These are phyloP conservation scores for Aspergillus campestris DNA, from an alignment of 495 filamentous ascomycete species.

Conservation along the genomic window DNA sequence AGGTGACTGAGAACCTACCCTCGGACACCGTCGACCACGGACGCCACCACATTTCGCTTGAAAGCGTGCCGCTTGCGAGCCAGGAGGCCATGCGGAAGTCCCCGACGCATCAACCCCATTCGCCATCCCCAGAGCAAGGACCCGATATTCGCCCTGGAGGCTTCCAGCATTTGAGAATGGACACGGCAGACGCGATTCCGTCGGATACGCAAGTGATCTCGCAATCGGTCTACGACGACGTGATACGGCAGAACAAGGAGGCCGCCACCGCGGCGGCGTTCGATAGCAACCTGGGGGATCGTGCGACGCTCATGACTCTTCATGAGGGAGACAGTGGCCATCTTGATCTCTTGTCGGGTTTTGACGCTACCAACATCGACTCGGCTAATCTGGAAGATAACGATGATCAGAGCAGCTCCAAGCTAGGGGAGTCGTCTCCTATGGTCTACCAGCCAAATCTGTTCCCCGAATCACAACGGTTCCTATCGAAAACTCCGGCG, in stretches of 20 bases:
- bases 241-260: slow-evolving; percentile 30
- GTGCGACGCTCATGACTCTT: slow-evolving; percentile 30
- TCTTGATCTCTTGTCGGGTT: slow-evolving; percentile 38
- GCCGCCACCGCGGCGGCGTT: slow-evolving; percentile 14
- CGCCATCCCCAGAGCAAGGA: slow-evolving; percentile 2
- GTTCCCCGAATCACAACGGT: slow-evolving; percentile 44
- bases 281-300: slow-evolving; percentile 18
- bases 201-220: slow-evolving; percentile 47
- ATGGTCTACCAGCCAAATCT: slow-evolving; percentile 31
- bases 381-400: slow-evolving; percentile 25
- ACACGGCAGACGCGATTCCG: slow-evolving; percentile 22
- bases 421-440: slow-evolving; percentile 31
- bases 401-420: slow-evolving; percentile 29
- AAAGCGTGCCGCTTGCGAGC: neutral
- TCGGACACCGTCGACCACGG: neutral
- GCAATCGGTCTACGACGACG: slow-evolving; percentile 43
- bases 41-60: neutral
- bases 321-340: slow-evolving; percentile 41
- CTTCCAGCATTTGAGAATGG: slow-evolving; percentile 17
- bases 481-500: slow-evolving; percentile 36
- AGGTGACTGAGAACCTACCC: slow-evolving; percentile 2
- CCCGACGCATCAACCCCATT: neutral
- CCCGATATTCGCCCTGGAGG: no score
- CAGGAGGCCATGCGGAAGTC: slow-evolving; percentile 4
- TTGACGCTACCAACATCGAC: slow-evolving; percentile 22